A percentile compares a stretch with the other conserved stretches of the same genome.
phyloP scores from a whole-genome alignment of 139 green algal genomes.

The Eudorina sp. region DNA sequence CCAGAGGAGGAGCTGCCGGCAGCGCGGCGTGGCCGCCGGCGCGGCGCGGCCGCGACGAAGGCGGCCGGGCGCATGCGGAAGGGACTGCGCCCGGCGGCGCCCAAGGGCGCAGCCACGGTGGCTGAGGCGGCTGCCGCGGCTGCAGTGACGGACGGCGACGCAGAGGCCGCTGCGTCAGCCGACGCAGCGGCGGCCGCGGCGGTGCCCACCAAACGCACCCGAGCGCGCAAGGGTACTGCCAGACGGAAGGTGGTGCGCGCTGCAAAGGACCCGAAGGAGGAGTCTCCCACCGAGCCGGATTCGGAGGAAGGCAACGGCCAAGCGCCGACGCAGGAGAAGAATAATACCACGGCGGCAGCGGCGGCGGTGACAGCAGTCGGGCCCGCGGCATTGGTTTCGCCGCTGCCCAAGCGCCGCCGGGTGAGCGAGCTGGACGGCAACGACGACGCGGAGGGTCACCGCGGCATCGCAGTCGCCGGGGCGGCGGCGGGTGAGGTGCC shows the following conservation, averaged over 20 bases:
- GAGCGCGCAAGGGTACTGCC: neutral
- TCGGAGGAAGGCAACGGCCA: too few species aligned
- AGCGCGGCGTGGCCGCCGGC: neutral
- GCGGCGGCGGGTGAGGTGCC: neutral
- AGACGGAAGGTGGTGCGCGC: neutral
- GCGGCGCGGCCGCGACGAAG: neutral
- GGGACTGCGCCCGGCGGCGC: neutral
- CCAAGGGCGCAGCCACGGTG: neutral
- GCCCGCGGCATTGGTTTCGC: neutral
- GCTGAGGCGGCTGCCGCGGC: neutral
- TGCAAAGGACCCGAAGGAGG: too few species aligned
- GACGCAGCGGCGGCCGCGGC: neutral
- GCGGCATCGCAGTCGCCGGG: neutral
- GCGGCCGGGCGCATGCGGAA: neutral
- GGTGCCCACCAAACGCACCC: neutral
- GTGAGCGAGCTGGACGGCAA: neutral
- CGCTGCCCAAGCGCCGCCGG: conserved; percentile 10
- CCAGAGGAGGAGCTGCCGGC: neutral
- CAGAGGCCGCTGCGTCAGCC: neutral
- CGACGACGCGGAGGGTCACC: neutral
- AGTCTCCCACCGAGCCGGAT: too few species aligned
- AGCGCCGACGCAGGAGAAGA: too few species aligned
- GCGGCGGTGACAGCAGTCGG: neutral
- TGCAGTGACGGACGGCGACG: neutral
- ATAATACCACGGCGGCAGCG: neutral